Percentiles rank a stretch among this genome's conserved stretches.
Evolutionary conservation across 257 asterid species (phyloP).

Genomic region (Scutellaria baicalensis): DNA sequence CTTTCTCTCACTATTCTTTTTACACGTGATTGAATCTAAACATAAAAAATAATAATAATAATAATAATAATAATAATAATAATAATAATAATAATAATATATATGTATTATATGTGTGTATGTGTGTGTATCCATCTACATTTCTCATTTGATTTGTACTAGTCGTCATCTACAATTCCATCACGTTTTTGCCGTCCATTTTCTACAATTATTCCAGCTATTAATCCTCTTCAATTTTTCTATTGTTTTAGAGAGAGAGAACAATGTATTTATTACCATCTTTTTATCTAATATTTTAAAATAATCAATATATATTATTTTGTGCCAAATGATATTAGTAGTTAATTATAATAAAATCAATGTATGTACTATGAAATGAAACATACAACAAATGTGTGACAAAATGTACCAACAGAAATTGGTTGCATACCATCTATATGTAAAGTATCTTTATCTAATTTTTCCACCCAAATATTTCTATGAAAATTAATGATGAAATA

Average conservation of each 20-base stretch:
- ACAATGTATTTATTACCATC: too few relatives aligned
- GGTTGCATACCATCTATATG: constrained; percentile 18
- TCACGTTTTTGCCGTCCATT: constrained; percentile 31
- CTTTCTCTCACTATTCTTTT: neutral
- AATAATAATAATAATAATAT: too few relatives aligned
- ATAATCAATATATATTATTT: too few relatives aligned
- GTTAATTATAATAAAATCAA: too few relatives aligned
- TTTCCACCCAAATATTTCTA: neutral
- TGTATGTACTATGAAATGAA: too few relatives aligned
- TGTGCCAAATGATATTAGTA: too few relatives aligned
- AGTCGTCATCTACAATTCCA: constrained; percentile 11
- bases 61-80: too few relatives aligned
- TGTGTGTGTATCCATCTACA: neutral
- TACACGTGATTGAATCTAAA: too few relatives aligned
- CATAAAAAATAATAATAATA: too few relatives aligned
- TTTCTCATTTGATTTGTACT: neutral
- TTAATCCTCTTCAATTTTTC: neutral
- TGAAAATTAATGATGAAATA: constrained; percentile 4
- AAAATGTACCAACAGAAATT: neutral
- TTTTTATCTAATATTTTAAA: too few relatives aligned
- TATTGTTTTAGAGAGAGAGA: neutral
- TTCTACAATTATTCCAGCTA: neutral
- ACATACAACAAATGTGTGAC: neutral
- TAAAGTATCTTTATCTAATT: neutral
- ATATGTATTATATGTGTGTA: neutral